phyloP scores from a whole-genome alignment of 192 early-diverging fungal species.

The Coemansia erecta region DNA sequence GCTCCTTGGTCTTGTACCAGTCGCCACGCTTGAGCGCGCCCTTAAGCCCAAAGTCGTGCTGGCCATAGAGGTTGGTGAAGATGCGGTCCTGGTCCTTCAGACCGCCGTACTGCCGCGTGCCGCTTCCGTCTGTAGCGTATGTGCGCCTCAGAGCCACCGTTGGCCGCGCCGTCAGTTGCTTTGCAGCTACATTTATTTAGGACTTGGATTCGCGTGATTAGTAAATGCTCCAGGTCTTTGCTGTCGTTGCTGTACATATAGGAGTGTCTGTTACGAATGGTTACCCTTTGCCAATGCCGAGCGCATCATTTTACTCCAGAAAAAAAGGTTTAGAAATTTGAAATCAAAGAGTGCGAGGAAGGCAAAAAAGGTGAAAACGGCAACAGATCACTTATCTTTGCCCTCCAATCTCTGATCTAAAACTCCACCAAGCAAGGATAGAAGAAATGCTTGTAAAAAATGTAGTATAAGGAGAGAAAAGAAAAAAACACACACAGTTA shows the following conservation, averaged over 20 bases:
- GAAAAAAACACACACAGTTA: conserved; percentile 32
- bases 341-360: neutral
- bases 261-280: neutral
- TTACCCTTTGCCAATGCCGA: conserved; percentile 9
- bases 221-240: neutral
- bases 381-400: neutral
- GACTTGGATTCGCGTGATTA: neutral
- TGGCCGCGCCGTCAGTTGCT: conserved; percentile 6
- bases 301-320: conserved; percentile 16
- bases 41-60: conserved; percentile 85
- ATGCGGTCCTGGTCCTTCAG: conserved; percentile 93
- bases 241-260: neutral
- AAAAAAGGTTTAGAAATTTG: neutral
- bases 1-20: conserved; percentile 99
- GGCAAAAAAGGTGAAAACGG: conserved; percentile 1
- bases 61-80: conserved; percentile 95
- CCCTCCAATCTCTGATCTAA: neutral
- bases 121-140: conserved; percentile 35
- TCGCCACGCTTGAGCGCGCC: conserved; percentile 94
- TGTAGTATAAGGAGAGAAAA: no score
- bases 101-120: conserved; percentile 57
- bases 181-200: neutral
- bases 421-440: neutral
- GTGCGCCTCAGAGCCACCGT: conserved; percentile 4
- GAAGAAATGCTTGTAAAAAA: no score